Conservation (phyloP, 352 stramenopile genomes). For the Pythium dissotocum region DNA sequence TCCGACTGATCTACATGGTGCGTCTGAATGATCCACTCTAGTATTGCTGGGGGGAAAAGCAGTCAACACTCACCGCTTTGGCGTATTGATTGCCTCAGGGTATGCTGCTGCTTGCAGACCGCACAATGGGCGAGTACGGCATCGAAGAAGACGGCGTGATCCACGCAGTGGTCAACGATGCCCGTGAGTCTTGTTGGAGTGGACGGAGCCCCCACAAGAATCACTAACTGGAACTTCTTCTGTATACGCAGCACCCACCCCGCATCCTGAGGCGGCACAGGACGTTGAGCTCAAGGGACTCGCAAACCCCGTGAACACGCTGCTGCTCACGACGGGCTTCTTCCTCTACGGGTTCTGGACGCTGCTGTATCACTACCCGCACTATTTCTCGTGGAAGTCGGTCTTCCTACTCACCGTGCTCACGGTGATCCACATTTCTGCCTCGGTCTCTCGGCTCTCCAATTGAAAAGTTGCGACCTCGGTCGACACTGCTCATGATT, state of each 20-base stretch:
- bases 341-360: slow-evolving; percentile 78
- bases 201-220: not conserved
- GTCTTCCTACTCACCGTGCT: slow-evolving; percentile 65
- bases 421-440: slow-evolving; percentile 63
- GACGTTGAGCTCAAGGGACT: slow-evolving; percentile 53
- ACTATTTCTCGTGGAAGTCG: slow-evolving; percentile 78
- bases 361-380: slow-evolving; percentile 77
- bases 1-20: slow-evolving; percentile 81
- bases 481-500: no score
- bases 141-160: slow-evolving; percentile 79
- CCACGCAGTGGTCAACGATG: slow-evolving; percentile 72
- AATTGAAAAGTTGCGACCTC: slow-evolving; percentile 10
- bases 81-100: slow-evolving; percentile 27
- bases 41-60: not conserved
- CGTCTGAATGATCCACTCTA: not conserved
- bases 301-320: slow-evolving; percentile 53
- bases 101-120: slow-evolving; percentile 64
- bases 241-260: slow-evolving; percentile 28
- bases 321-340: slow-evolving; percentile 63
- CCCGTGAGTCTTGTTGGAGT: slow-evolving; percentile 42
- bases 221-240: not conserved
- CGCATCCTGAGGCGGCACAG: slow-evolving; percentile 44
- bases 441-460: slow-evolving; percentile 53
- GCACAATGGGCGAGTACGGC: slow-evolving; percentile 74
- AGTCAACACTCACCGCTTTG: not conserved